These are phyloP conservation scores for Funneliformis geosporum DNA, from an alignment of 192 early-diverging fungal species.

Conservation along the genomic window DNA sequence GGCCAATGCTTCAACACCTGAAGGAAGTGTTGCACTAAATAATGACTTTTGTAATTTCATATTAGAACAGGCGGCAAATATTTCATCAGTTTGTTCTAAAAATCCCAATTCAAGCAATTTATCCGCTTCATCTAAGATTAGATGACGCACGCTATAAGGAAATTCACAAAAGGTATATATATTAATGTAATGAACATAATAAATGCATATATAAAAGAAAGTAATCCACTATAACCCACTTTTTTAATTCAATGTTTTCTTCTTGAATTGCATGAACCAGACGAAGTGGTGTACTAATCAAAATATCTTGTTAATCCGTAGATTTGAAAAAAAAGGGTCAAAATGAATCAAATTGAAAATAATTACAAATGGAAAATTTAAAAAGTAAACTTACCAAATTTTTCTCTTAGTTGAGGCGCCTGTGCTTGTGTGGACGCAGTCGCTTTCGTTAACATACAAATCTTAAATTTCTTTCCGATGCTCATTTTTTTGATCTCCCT, in stretches of 20 bases:
- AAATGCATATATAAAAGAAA: neutral
- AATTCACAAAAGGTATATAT: neutral
- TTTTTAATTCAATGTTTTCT: slow-evolving; percentile 73
- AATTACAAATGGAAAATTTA: neutral
- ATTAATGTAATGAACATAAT: neutral
- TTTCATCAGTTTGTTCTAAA: slow-evolving; percentile 86
- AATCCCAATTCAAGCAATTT: slow-evolving; percentile 81
- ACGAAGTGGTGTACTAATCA: slow-evolving; percentile 91
- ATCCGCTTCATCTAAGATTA: slow-evolving; percentile 83
- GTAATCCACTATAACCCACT: slow-evolving; percentile 38
- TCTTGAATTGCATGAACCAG: slow-evolving; percentile 86
- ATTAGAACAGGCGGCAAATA: slow-evolving; percentile 81
- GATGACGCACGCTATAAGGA: neutral
- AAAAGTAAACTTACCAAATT: slow-evolving; percentile 51
- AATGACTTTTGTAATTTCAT: slow-evolving; percentile 74
- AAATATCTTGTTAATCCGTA: slow-evolving; percentile 66
- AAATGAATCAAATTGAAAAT: neutral
- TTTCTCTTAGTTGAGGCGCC: slow-evolving; percentile 63
- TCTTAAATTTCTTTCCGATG: slow-evolving; percentile 75
- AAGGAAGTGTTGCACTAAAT: slow-evolving; percentile 94
- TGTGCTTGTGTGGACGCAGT: slow-evolving; percentile 67
- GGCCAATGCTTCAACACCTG: slow-evolving; percentile 88
- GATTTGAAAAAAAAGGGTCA: slow-evolving; percentile 11
- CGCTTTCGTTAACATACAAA: slow-evolving; percentile 83
- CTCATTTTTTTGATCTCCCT: slow-evolving; percentile 77